These are phyloP conservation scores for Phytophthora ohioensis DNA, from an alignment of 352 stramenopile genomes.

Conservation along the genomic window DNA sequence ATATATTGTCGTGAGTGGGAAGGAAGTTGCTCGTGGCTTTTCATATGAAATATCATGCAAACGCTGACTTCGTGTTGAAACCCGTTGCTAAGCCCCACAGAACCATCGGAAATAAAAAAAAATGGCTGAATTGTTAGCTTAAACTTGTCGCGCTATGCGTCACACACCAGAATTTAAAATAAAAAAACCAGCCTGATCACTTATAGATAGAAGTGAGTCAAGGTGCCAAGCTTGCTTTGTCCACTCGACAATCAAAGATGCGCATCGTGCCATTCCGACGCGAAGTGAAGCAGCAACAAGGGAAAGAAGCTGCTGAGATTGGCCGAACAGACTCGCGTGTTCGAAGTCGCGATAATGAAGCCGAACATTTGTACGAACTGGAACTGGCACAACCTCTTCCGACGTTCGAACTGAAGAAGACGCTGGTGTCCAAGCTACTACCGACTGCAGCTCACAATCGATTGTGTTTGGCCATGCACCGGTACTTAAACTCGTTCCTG, in stretches of 20 bases:
- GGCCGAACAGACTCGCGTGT: not conserved
- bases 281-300: conserved; percentile 4
- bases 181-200: not conserved
- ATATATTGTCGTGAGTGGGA: too few species aligned
- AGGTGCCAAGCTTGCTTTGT: not conserved
- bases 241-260: conserved; percentile 14
- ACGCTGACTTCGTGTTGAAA: too few species aligned
- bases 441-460: not conserved
- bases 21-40: too few species aligned
- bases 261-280: conserved; percentile 1
- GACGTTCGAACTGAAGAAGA: conserved; percentile 20
- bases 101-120: too few species aligned
- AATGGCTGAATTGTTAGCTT: too few species aligned
- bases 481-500: conserved; percentile 17
- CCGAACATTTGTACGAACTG: conserved; percentile 27
- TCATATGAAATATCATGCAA: too few species aligned
- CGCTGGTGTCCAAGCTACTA: conserved; percentile 17
- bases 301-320: not conserved
- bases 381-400: conserved; percentile 22
- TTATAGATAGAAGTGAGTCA: conserved; percentile 2
- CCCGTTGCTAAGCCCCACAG: too few species aligned
- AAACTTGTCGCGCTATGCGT: too few species aligned
- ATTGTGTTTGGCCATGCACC: conserved; percentile 17
- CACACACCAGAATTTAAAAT: too few species aligned
- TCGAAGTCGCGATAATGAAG: not conserved